phyloP scores from a whole-genome alignment of 148 eudicot species.

The Nepenthes gracilis region DNA sequence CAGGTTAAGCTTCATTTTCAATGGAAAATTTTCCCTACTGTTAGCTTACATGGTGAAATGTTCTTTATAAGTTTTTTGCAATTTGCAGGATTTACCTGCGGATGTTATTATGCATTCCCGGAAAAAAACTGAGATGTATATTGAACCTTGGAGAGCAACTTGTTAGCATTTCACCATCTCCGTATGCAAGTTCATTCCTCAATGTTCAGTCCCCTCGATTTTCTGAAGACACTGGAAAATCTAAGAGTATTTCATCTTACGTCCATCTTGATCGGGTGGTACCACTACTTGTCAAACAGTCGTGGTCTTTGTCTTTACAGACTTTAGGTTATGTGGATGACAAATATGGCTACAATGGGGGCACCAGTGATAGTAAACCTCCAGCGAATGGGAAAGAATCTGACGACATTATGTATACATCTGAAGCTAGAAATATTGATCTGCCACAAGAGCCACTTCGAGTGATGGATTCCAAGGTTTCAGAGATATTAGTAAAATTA shows the following conservation, averaged over 20 bases:
- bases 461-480: constrained; percentile 82
- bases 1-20: too few species aligned
- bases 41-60: not conserved
- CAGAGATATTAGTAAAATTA: constrained; percentile 57
- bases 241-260: constrained; percentile 48
- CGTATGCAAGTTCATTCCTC: constrained; percentile 49
- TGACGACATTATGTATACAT: constrained; percentile 13
- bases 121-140: constrained; percentile 71
- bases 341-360: constrained; percentile 27
- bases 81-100: constrained; percentile 76
- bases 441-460: constrained; percentile 68
- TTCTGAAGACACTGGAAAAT: constrained; percentile 40
- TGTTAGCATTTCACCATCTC: constrained; percentile 61
- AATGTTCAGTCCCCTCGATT: constrained; percentile 48
- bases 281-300: constrained; percentile 74
- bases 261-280: constrained; percentile 57
- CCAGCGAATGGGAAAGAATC: constrained; percentile 25
- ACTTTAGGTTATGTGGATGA: constrained; percentile 27
- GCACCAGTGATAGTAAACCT: constrained; percentile 37
- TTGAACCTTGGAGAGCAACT: constrained; percentile 50
- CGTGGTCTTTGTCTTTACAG: constrained; percentile 83
- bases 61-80: not conserved
- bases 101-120: constrained; percentile 86
- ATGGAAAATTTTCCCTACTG: too few species aligned
- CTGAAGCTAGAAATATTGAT: constrained; percentile 24